Percentiles rank a stretch among this genome's conserved stretches.
Conservation (phyloP, 345 rosid genomes). For the Brassica juncea region DNA sequence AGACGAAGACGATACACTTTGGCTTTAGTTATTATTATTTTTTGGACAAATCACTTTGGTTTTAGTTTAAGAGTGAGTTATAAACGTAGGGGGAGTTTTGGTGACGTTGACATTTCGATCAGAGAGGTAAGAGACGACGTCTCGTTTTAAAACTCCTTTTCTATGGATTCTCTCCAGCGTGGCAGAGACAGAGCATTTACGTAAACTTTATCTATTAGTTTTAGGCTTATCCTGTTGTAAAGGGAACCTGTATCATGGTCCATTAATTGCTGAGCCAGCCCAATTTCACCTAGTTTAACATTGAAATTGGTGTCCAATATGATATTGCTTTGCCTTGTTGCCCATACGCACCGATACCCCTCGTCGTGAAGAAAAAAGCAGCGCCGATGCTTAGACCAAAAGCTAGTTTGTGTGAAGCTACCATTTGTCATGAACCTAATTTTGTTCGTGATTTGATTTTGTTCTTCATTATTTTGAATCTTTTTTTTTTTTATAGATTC, state of each 20-base stretch:
- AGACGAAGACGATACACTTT: neutral
- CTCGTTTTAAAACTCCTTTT: slow-evolving; percentile 20
- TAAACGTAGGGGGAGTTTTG: neutral
- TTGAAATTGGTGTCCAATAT: neutral
- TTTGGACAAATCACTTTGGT: too few species aligned
- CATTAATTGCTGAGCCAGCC: neutral
- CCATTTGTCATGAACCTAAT: too few species aligned
- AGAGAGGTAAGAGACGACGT: slow-evolving; percentile 4
- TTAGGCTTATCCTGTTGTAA: neutral
- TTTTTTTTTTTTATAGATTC: too few species aligned
- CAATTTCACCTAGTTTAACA: neutral
- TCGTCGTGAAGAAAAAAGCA: neutral
- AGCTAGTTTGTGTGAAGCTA: neutral
- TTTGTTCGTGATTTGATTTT: too few species aligned
- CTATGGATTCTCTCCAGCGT: neutral
- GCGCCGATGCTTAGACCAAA: neutral
- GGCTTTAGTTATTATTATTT: neutral
- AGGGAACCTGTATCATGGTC: neutral
- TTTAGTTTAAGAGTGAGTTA: too few species aligned
- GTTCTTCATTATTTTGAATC: too few species aligned
- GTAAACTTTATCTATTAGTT: neutral
- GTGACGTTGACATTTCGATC: neutral
- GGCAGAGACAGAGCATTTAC: neutral
- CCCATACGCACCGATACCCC: neutral
- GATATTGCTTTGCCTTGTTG: neutral